These are phyloP conservation scores for Chiua sp. DNA, from an alignment of 1,284 basidiomycete genomes.

Conservation along the genomic window DNA sequence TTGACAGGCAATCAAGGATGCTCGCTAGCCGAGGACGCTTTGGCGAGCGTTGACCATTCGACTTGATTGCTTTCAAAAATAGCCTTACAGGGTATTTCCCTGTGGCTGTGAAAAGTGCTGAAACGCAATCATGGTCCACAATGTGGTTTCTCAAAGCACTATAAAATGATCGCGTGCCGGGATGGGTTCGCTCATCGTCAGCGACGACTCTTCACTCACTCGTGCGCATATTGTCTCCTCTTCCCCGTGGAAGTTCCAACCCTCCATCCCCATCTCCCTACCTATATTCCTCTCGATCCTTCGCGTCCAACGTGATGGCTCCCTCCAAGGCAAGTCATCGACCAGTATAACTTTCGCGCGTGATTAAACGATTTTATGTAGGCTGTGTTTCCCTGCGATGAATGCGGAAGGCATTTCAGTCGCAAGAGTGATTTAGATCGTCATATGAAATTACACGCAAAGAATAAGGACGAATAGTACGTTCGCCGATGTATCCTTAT, in stretches of 20 bases:
- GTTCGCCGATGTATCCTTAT: background rate
- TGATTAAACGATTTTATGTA: constrained; percentile 14
- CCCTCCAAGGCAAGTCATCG: no score
- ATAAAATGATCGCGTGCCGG: constrained; percentile 22
- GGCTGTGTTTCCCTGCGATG: constrained; percentile 6
- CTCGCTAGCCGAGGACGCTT: constrained; percentile 13
- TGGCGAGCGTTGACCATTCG: constrained; percentile 6
- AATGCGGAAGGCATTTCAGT: constrained; percentile 17
- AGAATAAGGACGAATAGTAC: constrained; percentile 22
- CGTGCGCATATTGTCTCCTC: no score
- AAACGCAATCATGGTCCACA: constrained; percentile 30
- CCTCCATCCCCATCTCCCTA: background rate
- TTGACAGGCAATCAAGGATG: background rate
- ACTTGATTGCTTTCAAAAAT: constrained; percentile 22
- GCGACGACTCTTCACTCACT: background rate
- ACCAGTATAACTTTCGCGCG: no score
- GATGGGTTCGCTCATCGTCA: constrained; percentile 2
- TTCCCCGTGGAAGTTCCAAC: background rate
- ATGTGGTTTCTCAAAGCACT: constrained; percentile 7
- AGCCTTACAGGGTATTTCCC: constrained; percentile 23
- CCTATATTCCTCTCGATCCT: no score
- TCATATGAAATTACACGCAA: constrained; percentile 21
- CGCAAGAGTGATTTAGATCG: constrained; percentile 28
- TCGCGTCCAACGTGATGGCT: no score
- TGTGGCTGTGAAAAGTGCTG: constrained; percentile 25